A percentile compares a stretch with the other conserved stretches of the same genome.
These are phyloP conservation scores for Logfia minima DNA, from an alignment of 129 eudicot genomes.

Conservation along the genomic window DNA sequence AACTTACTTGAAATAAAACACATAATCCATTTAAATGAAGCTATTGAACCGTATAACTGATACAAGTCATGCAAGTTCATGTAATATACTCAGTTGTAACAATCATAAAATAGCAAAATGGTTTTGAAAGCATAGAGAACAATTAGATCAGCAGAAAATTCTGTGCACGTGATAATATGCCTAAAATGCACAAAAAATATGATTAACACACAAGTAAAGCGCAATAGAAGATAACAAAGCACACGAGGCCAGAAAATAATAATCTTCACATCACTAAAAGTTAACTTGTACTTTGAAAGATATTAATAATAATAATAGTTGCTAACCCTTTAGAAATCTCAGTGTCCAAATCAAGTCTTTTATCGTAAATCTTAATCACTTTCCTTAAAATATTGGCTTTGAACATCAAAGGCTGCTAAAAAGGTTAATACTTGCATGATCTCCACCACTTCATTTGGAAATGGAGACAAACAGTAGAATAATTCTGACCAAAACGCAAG, in stretches of 20 bases:
- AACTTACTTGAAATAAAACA: too few species aligned
- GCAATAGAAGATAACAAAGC: slow-evolving; percentile 25
- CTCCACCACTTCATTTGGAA: slow-evolving; percentile 34
- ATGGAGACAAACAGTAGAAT: slow-evolving; percentile 40
- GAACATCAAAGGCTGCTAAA: slow-evolving; percentile 39
- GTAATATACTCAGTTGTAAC: not conserved
- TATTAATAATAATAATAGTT: slow-evolving; percentile 39
- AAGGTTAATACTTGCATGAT: slow-evolving; percentile 18
- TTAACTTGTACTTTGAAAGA: slow-evolving; percentile 47
- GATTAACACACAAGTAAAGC: slow-evolving; percentile 18
- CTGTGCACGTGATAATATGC: slow-evolving; percentile 42
- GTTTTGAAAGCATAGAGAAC: slow-evolving; percentile 16
- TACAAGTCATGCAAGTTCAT: not conserved
- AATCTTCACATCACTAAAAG: slow-evolving; percentile 35
- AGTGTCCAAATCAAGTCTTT: slow-evolving; percentile 27
- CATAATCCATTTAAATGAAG: not conserved
- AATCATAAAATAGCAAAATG: not conserved
- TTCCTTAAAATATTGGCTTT: slow-evolving; percentile 25
- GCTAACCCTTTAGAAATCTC: slow-evolving; percentile 26
- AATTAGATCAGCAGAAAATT: slow-evolving; percentile 8
- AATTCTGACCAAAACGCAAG: slow-evolving; percentile 29
- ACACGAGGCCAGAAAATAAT: slow-evolving; percentile 38
- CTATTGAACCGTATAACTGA: not conserved
- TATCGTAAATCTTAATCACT: slow-evolving; percentile 31
- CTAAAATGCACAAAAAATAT: slow-evolving; percentile 13